A percentile compares a stretch with the other conserved stretches of the same genome.
phyloP scores from a whole-genome alignment of 768 basidiomycete species.

The Trametes coccinea region DNA sequence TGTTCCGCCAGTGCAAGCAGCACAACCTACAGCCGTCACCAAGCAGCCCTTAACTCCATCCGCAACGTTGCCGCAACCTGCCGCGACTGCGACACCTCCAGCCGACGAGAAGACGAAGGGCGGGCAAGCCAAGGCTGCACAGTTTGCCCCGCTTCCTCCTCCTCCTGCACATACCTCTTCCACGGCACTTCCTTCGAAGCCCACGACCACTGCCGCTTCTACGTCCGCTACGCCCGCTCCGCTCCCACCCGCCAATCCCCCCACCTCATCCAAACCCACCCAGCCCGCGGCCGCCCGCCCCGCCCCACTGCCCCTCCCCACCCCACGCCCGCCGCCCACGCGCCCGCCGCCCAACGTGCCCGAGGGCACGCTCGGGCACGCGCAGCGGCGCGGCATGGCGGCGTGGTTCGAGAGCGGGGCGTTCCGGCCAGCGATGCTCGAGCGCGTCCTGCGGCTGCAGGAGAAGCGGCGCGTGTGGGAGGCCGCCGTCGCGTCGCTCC shows the following conservation, averaged over 20 bases:
- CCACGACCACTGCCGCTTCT: neutral
- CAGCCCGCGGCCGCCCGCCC: neutral
- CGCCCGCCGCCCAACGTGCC: slow-evolving; percentile 11
- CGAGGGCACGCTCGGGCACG: slow-evolving; percentile 19
- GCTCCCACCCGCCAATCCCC: neutral
- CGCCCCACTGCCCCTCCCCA: slow-evolving; percentile 1
- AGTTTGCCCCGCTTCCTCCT: too few species aligned
- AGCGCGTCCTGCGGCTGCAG: neutral
- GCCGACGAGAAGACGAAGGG: neutral
- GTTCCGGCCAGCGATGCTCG: slow-evolving; percentile 5
- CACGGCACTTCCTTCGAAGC: too few species aligned
- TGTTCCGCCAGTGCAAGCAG: neutral
- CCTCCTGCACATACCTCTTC: too few species aligned
- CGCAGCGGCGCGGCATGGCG: slow-evolving; percentile 7
- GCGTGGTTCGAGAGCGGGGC: slow-evolving; percentile 19
- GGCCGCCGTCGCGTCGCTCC: neutral
- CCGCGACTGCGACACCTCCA: neutral
- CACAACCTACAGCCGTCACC: neutral
- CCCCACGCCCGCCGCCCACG: neutral
- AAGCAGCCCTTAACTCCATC: neutral
- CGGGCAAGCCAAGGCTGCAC: too few species aligned
- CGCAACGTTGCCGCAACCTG: neutral
- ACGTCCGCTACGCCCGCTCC: neutral
- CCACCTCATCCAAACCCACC: neutral
- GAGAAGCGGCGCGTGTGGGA: neutral